Evolutionary conservation across 148 eudicot genomes (phyloP), one percentile per base, ranked within the genome.

Genomic region (Salicornia ramosissima): DNA sequence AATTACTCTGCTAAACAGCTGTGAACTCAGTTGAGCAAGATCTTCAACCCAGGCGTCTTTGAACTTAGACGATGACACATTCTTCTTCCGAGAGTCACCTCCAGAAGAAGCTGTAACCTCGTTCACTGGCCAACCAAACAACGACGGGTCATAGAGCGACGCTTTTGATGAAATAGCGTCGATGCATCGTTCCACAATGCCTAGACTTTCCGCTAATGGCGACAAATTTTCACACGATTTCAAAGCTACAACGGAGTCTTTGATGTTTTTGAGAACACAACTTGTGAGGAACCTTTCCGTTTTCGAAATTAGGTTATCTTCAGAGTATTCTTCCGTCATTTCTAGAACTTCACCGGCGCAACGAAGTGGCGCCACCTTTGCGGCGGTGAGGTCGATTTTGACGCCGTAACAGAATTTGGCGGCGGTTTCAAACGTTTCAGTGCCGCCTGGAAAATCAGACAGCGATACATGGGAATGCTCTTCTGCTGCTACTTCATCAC

Each of bases 351-450:
- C 97, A 0, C 85, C 99, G 54, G 97, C 99, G 73, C 99, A 94
- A 26, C 97, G 97, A 66, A 94, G 88, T 0, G 91, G 82, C 22
- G 84, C 96, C 15, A 64, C 92, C 74, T 80, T 91, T 4, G 78
- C 60, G 26, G 97, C 75, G 29, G 89, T 74, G 10, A 91, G 74
- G 43, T 88, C 96, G 36, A 89, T 82, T 65, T 86, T 94, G n/a
- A 90, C 96, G 14, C 92, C 89, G 81, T 94, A 94, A 69, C 97
- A 94, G 84, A 90, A 94, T 80, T 94, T 94, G 4, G 99, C 97
- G 5, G 99, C 97, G 36, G 78, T 65, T 81, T 94, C 97, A 29
- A 94, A 94, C 0, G 96, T 50, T 21, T 83, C 87, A 0, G 91
- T 79, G 28, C 99, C 97, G 47, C 99, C 99, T 24, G 97, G 96